phyloP scores from a whole-genome alignment of 345 rosid species.

The Leavenworthia alabamica region DNA sequence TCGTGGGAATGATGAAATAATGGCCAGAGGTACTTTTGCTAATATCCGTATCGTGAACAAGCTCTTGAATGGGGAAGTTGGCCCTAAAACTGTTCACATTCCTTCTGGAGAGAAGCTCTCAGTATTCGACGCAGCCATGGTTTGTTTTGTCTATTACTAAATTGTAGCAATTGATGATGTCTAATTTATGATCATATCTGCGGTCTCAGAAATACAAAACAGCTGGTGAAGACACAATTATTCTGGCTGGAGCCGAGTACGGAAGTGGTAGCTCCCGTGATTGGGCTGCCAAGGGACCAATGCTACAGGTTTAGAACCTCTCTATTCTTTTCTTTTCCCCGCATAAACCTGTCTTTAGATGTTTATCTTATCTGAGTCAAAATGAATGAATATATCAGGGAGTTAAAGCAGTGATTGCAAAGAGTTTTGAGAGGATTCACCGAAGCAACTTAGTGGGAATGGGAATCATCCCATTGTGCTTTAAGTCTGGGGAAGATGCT shows the following conservation, averaged over 20 bases:
- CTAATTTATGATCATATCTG: background rate
- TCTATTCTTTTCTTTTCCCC: background rate
- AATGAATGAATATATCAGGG: conserved; percentile 47
- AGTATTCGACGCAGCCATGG: conserved; percentile 89
- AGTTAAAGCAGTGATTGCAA: conserved; percentile 92
- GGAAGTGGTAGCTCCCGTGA: conserved; percentile 99
- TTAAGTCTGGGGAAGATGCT: conserved; percentile 88
- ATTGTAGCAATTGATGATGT: too few relatives aligned
- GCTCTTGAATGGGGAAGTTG: conserved; percentile 92
- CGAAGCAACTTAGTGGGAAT: conserved; percentile 97
- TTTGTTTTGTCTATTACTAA: conserved; percentile 36
- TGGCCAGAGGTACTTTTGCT: conserved; percentile 99
- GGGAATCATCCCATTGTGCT: conserved; percentile 95
- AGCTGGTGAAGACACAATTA: conserved; percentile 68
- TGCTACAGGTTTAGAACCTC: conserved; percentile 52
- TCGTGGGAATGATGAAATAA: conserved; percentile 90
- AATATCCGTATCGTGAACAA: conserved; percentile 96
- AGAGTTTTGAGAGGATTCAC: conserved; percentile 98
- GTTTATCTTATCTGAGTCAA: background rate
- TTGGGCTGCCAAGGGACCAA: conserved; percentile 99
- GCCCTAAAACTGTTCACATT: conserved; percentile 85
- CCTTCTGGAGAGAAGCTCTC: conserved; percentile 93
- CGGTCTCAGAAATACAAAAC: conserved; percentile 69
- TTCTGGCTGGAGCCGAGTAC: conserved; percentile 96
- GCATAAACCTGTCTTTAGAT: background rate